Conservation (phyloP, 1,284 basidiomycete genomes). For the Salmacisia buchloeana region DNA sequence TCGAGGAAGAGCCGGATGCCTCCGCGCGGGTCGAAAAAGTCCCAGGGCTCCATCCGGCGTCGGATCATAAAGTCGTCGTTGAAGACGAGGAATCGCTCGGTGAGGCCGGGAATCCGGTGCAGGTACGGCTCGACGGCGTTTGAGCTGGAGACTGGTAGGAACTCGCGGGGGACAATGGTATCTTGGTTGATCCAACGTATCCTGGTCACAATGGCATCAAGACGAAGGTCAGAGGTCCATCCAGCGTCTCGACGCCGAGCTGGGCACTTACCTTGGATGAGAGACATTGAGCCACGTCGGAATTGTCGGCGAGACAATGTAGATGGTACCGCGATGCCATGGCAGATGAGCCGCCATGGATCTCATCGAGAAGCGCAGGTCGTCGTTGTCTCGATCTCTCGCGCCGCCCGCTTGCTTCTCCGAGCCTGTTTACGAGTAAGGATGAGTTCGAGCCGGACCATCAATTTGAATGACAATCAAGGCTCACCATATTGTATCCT, state of each 20-base stretch:
- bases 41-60: constrained; percentile 6
- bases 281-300: constrained; percentile 8
- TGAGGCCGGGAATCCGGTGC: constrained; percentile 10
- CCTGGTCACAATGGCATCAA: neutral
- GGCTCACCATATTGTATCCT: neutral
- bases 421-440: neutral
- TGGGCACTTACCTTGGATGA: constrained; percentile 3
- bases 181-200: constrained; percentile 11
- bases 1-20: constrained; percentile 12
- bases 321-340: constrained; percentile 10
- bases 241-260: neutral
- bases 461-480: neutral
- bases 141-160: constrained; percentile 10
- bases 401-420: constrained; percentile 9
- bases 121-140: constrained; percentile 12
- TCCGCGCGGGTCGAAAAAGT: constrained; percentile 11
- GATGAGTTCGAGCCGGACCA: no score
- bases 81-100: constrained; percentile 11
- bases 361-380: constrained; percentile 9
- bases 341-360: constrained; percentile 9
- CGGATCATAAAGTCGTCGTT: constrained; percentile 13
- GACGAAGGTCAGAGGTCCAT: neutral
- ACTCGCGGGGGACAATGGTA: neutral
- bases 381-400: constrained; percentile 15
- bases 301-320: constrained; percentile 9